These are phyloP conservation scores for Saturnispora serradocipensis DNA, from an alignment of 805 yeast species.

Conservation along the genomic window DNA sequence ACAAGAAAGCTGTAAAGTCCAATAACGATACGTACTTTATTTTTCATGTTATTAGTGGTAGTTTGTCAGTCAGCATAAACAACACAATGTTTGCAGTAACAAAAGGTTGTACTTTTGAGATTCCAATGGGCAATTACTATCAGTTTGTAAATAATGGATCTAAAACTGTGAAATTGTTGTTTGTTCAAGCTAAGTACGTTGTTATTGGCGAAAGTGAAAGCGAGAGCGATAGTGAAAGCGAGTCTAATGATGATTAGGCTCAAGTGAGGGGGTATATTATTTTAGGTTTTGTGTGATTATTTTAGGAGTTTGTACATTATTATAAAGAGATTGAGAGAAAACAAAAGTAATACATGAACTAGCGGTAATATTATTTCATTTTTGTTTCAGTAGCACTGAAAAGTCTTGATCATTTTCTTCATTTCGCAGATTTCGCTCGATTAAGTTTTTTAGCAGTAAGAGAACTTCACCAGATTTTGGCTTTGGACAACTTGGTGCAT, in stretches of 20 bases:
- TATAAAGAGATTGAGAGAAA: background rate
- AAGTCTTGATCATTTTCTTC: conserved; percentile 3
- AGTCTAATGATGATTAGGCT: background rate
- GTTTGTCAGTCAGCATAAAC: conserved; percentile 56
- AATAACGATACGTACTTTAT: conserved; percentile 63
- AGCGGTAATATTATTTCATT: background rate
- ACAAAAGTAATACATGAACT: background rate
- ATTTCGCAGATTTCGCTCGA: background rate
- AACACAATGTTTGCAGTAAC: conserved; percentile 51
- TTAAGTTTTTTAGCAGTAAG: background rate
- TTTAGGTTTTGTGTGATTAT: conserved; percentile 1
- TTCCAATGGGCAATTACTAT: conserved; percentile 72
- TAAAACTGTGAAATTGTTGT: conserved; percentile 54
- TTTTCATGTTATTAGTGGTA: conserved; percentile 67
- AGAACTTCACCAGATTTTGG: background rate
- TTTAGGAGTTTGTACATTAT: background rate
- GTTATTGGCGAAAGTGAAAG: conserved; percentile 24
- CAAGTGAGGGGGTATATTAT: background rate
- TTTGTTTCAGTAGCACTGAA: background rate
- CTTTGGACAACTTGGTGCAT: no score
- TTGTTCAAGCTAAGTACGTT: conserved; percentile 55
- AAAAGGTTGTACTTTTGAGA: conserved; percentile 69
- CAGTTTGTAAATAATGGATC: conserved; percentile 56
- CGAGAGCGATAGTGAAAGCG: conserved; percentile 19
- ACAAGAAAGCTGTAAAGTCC: conserved; percentile 48